Evolutionary conservation across 2,329 filamentous ascomycete genomes (phyloP), one percentile per base, ranked within the genome.

Genomic region (Neonectria faginata): DNA sequence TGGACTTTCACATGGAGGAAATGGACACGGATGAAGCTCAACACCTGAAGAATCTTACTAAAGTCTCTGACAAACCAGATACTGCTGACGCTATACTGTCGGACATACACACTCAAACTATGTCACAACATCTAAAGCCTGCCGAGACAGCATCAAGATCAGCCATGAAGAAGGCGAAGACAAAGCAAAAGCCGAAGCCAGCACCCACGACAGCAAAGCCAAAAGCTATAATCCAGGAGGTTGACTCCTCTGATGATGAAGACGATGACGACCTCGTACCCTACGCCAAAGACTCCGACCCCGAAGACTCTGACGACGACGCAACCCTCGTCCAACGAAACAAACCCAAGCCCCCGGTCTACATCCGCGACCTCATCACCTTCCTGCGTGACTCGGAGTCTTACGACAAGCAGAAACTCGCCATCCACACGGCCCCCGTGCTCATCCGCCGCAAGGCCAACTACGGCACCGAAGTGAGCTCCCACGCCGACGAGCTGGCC

Each of bases 251-350:
- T 2, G 85, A 87, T 0, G 86, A 88, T 1, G 84, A 84, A 9
- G 88, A 90, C 50, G 86, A 89, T 33, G 88, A 90, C 16, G 91
- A 92, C 64, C 82, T 98, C 1, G 82, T 88, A 2, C 87, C 92
- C 1, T 97, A 97, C 71, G 87, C 88, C 14, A 97, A 97, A 76
- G 92, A 93, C 73, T 94, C 92, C 2, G 96, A 99, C 70, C 86
- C 89, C 0, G 93, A 97, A 75, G 96, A 99, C 75, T 95, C 93
- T 0, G 94, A 97, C 62, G 94, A 97, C 41, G 97, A 99, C 72
- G 91, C 96, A 5, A 97, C 94, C 0, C 82, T 97, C 18, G 86
- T 98, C 52, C 90, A 92, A 62, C 87, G 94, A 14, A 90, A 96
- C 78, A 97, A 96, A 72, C 88, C 91, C 22, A 91, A 88, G 62